Percentiles rank a stretch among this genome's conserved stretches.
phyloP scores from a whole-genome alignment of 495 filamentous ascomycete genomes.

The Daldinia grandis region DNA sequence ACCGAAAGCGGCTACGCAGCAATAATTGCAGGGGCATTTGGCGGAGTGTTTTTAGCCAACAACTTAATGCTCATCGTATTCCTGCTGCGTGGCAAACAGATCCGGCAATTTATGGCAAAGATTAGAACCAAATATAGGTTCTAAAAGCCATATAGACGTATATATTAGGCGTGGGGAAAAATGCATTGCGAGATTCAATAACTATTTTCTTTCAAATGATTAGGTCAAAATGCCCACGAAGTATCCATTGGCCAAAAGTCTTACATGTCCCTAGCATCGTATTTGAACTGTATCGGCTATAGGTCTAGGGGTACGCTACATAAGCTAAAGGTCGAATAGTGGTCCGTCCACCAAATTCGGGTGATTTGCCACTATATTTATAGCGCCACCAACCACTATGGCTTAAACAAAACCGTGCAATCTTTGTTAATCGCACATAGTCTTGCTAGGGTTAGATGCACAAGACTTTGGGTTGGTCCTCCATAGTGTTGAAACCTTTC shows the following conservation, averaged over 20 bases:
- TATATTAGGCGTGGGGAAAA: background rate
- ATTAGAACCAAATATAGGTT: background rate
- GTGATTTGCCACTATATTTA: too few relatives aligned
- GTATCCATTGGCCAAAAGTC: background rate
- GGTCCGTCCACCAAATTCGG: too few relatives aligned
- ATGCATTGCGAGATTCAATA: background rate
- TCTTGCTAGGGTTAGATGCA: too few relatives aligned
- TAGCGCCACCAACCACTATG: too few relatives aligned
- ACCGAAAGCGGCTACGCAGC: constrained; percentile 44
- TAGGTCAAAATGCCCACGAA: background rate
- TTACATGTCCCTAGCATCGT: too few relatives aligned
- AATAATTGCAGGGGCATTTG: constrained; percentile 48
- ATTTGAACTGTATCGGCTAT: too few relatives aligned
- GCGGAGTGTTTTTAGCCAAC: constrained; percentile 44
- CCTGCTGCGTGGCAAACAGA: constrained; percentile 49
- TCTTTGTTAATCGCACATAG: too few relatives aligned
- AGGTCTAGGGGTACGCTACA: too few relatives aligned
- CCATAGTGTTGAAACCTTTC: background rate
- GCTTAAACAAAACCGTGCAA: too few relatives aligned
- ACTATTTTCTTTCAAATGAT: background rate
- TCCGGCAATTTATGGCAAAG: constrained; percentile 42
- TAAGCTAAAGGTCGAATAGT: too few relatives aligned
- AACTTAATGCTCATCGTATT: constrained; percentile 50
- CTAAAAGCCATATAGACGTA: background rate
- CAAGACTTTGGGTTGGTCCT: too few relatives aligned